Base-by-base conservation (phyloP, 768 basidiomycete genomes). In the Amanita jacksonii region DNA sequence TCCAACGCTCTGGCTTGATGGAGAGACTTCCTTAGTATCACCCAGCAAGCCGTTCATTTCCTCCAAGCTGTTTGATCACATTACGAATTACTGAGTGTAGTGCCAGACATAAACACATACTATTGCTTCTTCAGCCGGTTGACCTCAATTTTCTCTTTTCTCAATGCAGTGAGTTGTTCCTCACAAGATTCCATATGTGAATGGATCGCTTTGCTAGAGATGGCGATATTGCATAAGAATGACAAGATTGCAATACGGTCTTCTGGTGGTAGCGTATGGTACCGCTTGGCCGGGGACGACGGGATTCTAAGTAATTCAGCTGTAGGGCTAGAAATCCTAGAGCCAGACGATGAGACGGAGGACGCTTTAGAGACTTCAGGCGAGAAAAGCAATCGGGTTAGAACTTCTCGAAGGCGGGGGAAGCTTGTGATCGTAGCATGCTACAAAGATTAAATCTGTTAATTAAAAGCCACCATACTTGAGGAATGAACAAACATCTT, bases 111-210 rank as follows among this genome's bases (percentile, higher is more conserved):
- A 25, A 9, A 43, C 7, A 75, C 91, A 66, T 60, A 94, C 93
- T 81, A 73, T 57, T 84, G 80, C 62, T 89, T 93, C 65, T 85
- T 85, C 54, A 82, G 69, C 47, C 93, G 75, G 64, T 96, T 96
- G 49, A 92, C 79, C 50, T 98, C 96, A 24, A 93, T 91, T 61
- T 93, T 87, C 61, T 94, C 89, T 63, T 98, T 99, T 50, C 96
- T 67, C 25, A 96, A 68, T 20, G 92, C 88, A 7, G 96, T 98
- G 49, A 99, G 62, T 51, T 85, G 81, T 53, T 85, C 77, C 56
- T 93, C 91, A 54, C 87, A 89, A 35, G 78, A 74, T 54, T 99
- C 96, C 77, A 98, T 85, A 54, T 89, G 86, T 4, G 73, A 63
- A 56, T 92, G 86, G 16, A 97, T 80, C 8, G 79, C 73, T 63